Base-by-base conservation (phyloP, 768 basidiomycete genomes). In the Chalciporus chontae region DNA sequence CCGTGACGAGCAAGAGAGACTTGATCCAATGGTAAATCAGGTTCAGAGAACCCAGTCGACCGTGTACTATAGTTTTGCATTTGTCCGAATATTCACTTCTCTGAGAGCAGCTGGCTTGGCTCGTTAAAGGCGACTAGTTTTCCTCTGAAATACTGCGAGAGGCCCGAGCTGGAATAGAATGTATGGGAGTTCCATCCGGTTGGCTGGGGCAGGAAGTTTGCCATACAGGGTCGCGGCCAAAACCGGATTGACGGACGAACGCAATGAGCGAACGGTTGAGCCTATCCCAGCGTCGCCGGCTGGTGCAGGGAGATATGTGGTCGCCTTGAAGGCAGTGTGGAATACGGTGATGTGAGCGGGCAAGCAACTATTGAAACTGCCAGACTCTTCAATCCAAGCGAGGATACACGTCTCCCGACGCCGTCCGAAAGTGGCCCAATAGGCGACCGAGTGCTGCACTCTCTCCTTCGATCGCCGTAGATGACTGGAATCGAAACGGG, bases 11-110 rank as follows among this genome's bases (percentile, higher is more conserved):
- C 21, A 60, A 50, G 14, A 48, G 29, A 31, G 29, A 40, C 17
- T 52, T 47, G 8, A 60, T 41, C 58, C 58, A 60, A 0, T 54
- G 54, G 18, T 60, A 54, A 15, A 56, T 21, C 5, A 59, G 45
- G 21, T 24, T 37, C 0, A 60, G 46, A 11, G 45, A 18, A 0
- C 41, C 32, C 1, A 37, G 21, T 39, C 21, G 24, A 5, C n/a
- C n/a, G n/a, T n/a, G n/a, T n/a, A n/a, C n/a, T 45, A 38, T 10
- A 60, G 46, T 29, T 58, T 40, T 1, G 50, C 50, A 17, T 17
- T 6, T 1, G 48, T 48, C 17, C 5, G 34, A 3, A 59, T 52
- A n/a, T 48, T 23, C 15, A 60, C 51, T 1, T 23, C 13, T 11
- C 58, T 48, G 3, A 60, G 49, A 1, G 13, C 52, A 13, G 0